These are phyloP conservation scores for Pneumocystis sp. DNA, from an alignment of 1,139 yeast genomes.

Conservation along the genomic window DNA sequence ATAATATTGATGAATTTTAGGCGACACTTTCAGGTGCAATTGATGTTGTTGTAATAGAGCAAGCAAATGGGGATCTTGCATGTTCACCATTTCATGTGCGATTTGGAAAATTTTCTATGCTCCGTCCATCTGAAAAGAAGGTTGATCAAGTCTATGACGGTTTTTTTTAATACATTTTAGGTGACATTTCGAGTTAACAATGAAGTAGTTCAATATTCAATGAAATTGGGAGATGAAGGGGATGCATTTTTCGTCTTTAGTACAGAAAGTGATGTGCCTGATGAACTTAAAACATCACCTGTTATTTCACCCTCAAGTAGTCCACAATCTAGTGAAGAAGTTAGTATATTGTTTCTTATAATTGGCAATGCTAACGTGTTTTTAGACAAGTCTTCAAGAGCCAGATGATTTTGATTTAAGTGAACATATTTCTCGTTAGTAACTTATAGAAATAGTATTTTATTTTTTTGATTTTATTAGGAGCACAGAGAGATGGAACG, in stretches of 20 bases:
- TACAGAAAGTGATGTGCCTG: conserved; percentile 57
- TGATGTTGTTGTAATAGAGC: conserved; percentile 92
- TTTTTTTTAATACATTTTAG: conserved; percentile 10
- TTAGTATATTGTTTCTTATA: conserved; percentile 5
- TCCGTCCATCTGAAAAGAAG: conserved; percentile 92
- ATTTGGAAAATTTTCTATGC: conserved; percentile 82
- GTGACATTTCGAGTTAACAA: conserved; percentile 82
- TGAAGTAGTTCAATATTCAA: conserved; percentile 64
- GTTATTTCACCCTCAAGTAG: conserved; percentile 59
- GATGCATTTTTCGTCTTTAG: conserved; percentile 96
- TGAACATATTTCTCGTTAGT: not conserved
- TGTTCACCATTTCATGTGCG: conserved; percentile 96
- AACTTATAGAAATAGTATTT: not conserved
- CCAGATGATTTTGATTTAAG: conserved; percentile 41
- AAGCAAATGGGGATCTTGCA: conserved; percentile 62
- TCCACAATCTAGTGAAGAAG: conserved; percentile 13
- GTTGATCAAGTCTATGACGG: conserved; percentile 13
- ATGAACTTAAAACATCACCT: conserved; percentile 76
- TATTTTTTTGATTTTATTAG: not conserved
- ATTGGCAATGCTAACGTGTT: not conserved
- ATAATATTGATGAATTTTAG: not conserved
- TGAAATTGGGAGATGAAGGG: conserved; percentile 96
- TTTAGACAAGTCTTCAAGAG: conserved; percentile 26
- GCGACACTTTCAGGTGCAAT: conserved; percentile 95
- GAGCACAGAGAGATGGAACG: not conserved